Base-by-base conservation (phyloP, 305 asterid species). In the Fraxinus greggii region DNA sequence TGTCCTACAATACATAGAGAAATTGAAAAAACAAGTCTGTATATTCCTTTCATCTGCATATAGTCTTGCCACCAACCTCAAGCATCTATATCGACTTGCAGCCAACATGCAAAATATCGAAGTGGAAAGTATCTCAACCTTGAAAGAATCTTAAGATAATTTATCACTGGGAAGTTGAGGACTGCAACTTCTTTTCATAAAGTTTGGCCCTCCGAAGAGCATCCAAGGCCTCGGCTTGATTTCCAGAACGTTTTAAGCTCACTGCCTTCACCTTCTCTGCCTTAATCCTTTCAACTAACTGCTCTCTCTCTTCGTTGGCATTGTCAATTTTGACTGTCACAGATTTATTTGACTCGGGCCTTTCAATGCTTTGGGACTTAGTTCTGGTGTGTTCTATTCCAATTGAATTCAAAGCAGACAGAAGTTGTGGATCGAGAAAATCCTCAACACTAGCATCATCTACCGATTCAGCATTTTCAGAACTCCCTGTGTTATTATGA, bases 391-490 rank as follows among this genome's bases (percentile, higher is more conserved):
- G 91, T 61, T 87, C 92, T 65, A 97, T 78, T 42, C 99, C 99
- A 51, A 97, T 88, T 32, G 95, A 93, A 63, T 88, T 94, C 89
- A 97, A 85, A 72, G 98, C 98, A 33, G 98, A 93, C 87, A 94
- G 72, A 79, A 97, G 97, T 84, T 91, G 97, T 89, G 98, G 99
- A 87, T 96, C 99, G 17, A 94, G 99, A 80, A 93, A 93, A 91
- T 94, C 97, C 90, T 92, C 98, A 15, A 94, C 87, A 59, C 78
- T 81, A 59, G 87, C 94, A 82, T 83, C 93, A 63, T 86, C 93
- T 8, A 65, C 86, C 15, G 89, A 83, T 84, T 81, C 94, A 24
- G 79, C 84, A 82, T 76, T 54, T 78, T 82, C 86, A 56, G 92
- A 86, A 76, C 89, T 79, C 51, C 29, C 79, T 9, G 63, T 19